Percentiles rank a stretch among this genome's conserved stretches.
Evolutionary conservation across 2,329 filamentous ascomycete genomes (phyloP).

Genomic region (Madurella fahalii): DNA sequence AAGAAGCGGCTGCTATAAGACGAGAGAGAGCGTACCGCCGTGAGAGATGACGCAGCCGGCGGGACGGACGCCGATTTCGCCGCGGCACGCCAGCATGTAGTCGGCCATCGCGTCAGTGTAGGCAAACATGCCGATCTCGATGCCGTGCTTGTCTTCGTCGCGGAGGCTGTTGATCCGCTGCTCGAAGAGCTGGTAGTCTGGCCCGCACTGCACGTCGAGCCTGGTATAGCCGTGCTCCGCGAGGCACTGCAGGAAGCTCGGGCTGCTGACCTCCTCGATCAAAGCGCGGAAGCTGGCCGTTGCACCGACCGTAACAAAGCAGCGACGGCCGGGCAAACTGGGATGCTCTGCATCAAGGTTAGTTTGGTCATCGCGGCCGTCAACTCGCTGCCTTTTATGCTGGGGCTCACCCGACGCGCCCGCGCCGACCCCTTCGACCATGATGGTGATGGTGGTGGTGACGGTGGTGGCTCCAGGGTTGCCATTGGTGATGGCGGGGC

Average conservation of each 20-base stretch:
- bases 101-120: constrained; percentile 60
- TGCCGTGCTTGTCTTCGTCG: constrained; percentile 29
- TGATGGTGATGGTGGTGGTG: constrained; percentile 1
- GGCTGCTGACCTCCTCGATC: constrained; percentile 60
- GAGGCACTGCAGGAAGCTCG: constrained; percentile 61
- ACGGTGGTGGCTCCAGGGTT: neutral
- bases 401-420: neutral
- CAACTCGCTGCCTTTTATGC: constrained; percentile 2
- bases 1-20: neutral
- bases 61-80: constrained; percentile 40
- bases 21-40: constrained; percentile 57
- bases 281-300: constrained; percentile 78
- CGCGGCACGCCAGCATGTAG: constrained; percentile 56
- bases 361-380: neutral
- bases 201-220: constrained; percentile 77
- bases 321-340: constrained; percentile 33
- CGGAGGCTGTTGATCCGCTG: constrained; percentile 26
- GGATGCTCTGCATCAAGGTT: neutral
- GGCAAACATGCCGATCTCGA: constrained; percentile 59
- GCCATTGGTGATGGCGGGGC: constrained; percentile 3
- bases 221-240: constrained; percentile 59
- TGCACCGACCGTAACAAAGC: constrained; percentile 88
- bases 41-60: constrained; percentile 82
- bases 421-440: neutral
- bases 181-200: constrained; percentile 55